Percentiles rank a stretch among this genome's conserved stretches.
Evolutionary conservation across 441 rosid genomes (phyloP).

Genomic region (Brassica balearica): DNA sequence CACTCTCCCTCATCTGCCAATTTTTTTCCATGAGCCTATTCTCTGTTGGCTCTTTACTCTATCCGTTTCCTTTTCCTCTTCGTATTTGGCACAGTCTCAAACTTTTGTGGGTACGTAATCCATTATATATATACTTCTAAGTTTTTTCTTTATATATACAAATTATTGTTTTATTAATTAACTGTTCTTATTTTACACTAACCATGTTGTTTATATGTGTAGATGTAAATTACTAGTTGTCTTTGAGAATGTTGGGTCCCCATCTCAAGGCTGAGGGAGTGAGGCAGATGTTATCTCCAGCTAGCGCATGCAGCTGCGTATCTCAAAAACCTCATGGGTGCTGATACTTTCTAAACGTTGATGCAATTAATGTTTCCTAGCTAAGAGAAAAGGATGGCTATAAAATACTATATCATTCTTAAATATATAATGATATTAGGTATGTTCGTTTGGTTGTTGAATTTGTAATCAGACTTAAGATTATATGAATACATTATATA

Average conservation of each 20-base stretch:
- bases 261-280: conserved; percentile 41
- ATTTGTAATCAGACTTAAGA: not conserved
- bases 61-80: conserved; percentile 52
- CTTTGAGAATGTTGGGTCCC: conserved; percentile 30
- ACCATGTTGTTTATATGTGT: not conserved
- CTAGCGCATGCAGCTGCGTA: conserved; percentile 29
- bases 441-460: not conserved
- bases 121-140: not conserved
- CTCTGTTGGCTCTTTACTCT: conserved; percentile 48
- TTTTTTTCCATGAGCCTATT: conserved; percentile 49
- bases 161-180: not conserved
- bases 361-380: not conserved
- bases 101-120: conserved; percentile 41
- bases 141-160: not conserved
- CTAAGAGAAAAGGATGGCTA: not conserved
- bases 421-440: not conserved
- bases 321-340: conserved; percentile 35
- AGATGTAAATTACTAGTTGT: conserved; percentile 20
- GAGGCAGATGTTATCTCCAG: conserved; percentile 33
- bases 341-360: conserved; percentile 5
- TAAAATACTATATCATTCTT: not conserved
- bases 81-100: conserved; percentile 50
- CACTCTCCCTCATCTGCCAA: conserved; percentile 51
- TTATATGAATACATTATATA: no score
- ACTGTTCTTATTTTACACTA: not conserved